Base-by-base conservation (phyloP, 2,329 filamentous ascomycete species). In the Plectosphaerella cucumerina region DNA sequence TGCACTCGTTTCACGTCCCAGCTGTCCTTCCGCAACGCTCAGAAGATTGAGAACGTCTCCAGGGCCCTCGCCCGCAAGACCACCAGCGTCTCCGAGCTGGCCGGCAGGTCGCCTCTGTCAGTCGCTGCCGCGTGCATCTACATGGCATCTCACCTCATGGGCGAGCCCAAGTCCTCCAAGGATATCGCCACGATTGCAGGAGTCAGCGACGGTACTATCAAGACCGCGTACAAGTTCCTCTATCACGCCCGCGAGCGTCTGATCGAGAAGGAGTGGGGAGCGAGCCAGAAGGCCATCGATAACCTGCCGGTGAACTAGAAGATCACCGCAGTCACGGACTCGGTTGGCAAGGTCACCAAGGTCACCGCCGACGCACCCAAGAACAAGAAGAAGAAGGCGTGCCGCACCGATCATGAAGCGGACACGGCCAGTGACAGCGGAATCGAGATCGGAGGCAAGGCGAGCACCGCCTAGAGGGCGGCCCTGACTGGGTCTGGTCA, bases 41-140 rank as follows among this genome's bases (percentile, higher is more conserved):
- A 87, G 59, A 79, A 84, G 59, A 86, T 93, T 59, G 87, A 89
- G 62, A 89, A 89, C 64, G 84, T 96, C 22, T 89, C 91, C 2
- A 84, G 87, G 62, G 82, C 85, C 23, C 80, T 97, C 47, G 91
- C 92, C 3, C 80, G 87, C 59, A 84, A 87, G 64, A 90, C 94
- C 58, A 86, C 85, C 21, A 81, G 82, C 46, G 85, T 90, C 54
- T 87, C 89, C 53, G 86, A 90, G 50, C 81, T 97, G 53, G 92
- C 93, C 34, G 94, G 94, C 58, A 90, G 94, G 53, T 97, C 93
- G 52, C 94, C 94, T 18, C 77, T 99, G 46, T 97, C 93, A 1
- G 90, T 95, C 54, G 93, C 95, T 6, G 93, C 92, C 17, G 92
- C 94, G 31, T 96, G 91, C 68, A 97, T 99, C 68, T 99, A 94